Percentiles rank a stretch among this genome's conserved stretches.
These are phyloP conservation scores for Trichosporon faecale DNA, from an alignment of 1,284 basidiomycete species.

Conservation along the genomic window DNA sequence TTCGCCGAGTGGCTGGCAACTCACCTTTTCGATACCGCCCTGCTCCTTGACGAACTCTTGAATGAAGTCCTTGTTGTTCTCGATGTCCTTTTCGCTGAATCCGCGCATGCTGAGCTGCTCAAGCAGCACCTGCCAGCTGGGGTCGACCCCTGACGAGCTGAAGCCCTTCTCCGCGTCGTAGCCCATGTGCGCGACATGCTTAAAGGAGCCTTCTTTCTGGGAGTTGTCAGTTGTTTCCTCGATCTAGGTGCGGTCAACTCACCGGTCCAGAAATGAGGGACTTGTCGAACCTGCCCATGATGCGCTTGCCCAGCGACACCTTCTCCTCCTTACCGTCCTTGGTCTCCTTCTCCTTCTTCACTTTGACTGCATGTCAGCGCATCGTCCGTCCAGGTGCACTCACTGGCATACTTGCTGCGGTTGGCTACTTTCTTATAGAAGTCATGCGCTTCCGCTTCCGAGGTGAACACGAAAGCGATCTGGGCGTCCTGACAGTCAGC, in stretches of 20 bases:
- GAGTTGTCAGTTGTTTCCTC: background rate
- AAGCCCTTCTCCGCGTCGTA: constrained; percentile 84
- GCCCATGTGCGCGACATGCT: constrained; percentile 93
- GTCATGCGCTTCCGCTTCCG: constrained; percentile 80
- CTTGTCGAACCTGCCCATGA: constrained; percentile 75
- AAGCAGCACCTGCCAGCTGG: constrained; percentile 81
- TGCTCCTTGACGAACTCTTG: constrained; percentile 71
- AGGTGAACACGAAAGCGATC: constrained; percentile 83
- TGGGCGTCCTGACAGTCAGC: constrained; percentile 35
- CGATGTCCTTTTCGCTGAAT: constrained; percentile 62
- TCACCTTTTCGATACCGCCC: constrained; percentile 47
- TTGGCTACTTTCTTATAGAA: constrained; percentile 82
- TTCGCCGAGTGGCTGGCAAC: background rate
- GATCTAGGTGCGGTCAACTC: constrained; percentile 19
- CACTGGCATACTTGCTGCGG: constrained; percentile 63
- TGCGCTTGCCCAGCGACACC: constrained; percentile 56
- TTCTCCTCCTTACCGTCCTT: constrained; percentile 39
- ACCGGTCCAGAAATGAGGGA: constrained; percentile 82
- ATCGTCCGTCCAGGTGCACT: constrained; percentile 28
- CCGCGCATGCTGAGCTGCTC: constrained; percentile 69
- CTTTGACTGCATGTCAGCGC: constrained; percentile 35
- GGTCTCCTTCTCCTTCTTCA: constrained; percentile 30
- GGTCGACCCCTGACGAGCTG: constrained; percentile 82
- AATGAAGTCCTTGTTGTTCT: constrained; percentile 83
- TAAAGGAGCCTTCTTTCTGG: constrained; percentile 66